Percentiles rank a stretch among this genome's conserved stretches.
Conservation (phyloP, 345 rosid genomes). For the Eucalyptus globulus region DNA sequence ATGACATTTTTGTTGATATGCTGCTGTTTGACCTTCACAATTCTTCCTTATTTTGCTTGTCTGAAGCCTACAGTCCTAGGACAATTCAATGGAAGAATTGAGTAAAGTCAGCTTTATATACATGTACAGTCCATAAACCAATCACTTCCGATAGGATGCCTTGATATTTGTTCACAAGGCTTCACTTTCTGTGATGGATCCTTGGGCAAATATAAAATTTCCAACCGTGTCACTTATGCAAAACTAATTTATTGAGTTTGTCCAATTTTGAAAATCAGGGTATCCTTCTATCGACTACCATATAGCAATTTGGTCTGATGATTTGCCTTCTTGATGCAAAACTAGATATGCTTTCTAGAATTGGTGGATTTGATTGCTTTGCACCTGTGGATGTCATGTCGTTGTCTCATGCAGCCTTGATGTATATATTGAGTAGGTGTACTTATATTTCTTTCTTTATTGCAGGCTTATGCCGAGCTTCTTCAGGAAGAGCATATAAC, state of each 20-base stretch:
- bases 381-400: neutral
- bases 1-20: neutral
- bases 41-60: neutral
- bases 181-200: neutral
- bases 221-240: neutral
- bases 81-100: neutral
- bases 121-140: neutral
- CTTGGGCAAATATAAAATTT: neutral
- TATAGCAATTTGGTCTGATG: neutral
- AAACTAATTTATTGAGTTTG: neutral
- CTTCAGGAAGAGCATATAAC: slow-evolving; percentile 54
- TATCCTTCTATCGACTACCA: neutral
- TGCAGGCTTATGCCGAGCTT: slow-evolving; percentile 78
- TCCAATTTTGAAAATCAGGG: neutral
- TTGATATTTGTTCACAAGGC: neutral
- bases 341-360: neutral
- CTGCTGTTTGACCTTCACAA: neutral
- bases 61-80: neutral
- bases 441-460: neutral
- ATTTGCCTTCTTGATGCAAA: neutral
- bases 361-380: neutral
- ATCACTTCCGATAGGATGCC: neutral
- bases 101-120: neutral
- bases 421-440: neutral
- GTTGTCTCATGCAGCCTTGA: neutral